phyloP scores from a whole-genome alignment of 139 green algal species.

The Diplosphaera chodatii region DNA sequence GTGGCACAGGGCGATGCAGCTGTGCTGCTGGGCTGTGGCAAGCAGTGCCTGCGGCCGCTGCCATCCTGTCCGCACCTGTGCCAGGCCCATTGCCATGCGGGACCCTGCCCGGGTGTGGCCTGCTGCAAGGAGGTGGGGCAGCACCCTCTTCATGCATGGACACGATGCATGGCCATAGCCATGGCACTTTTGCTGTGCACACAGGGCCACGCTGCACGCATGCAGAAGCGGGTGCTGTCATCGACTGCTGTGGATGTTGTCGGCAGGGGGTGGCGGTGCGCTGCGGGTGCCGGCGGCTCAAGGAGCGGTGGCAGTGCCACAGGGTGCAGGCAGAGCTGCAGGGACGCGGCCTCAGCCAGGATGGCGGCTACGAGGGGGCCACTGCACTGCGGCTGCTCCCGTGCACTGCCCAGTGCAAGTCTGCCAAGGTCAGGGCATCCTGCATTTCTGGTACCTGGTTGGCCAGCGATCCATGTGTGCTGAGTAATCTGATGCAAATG shows the following conservation, averaged over 20 bases:
- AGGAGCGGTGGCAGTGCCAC: slow-evolving; percentile 50
- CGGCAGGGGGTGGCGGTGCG: slow-evolving; percentile 52
- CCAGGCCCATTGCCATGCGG: slow-evolving; percentile 44
- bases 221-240: too few species aligned
- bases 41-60: slow-evolving; percentile 52
- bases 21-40: slow-evolving; percentile 39
- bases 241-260: background rate
- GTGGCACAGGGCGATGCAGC: background rate
- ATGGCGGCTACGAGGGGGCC: slow-evolving; percentile 23
- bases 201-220: too few species aligned
- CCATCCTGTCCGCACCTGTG: slow-evolving; percentile 57
- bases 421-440: background rate
- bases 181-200: too few species aligned
- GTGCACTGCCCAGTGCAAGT: slow-evolving; percentile 46
- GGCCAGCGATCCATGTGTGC: background rate
- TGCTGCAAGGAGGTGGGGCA: slow-evolving; percentile 20
- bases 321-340: background rate
- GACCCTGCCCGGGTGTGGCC: slow-evolving; percentile 38
- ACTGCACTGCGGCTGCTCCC: slow-evolving; percentile 43
- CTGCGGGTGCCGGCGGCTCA: slow-evolving; percentile 57
- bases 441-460: background rate
- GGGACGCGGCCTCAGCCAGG: background rate
- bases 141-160: too few species aligned
- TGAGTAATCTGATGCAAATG: background rate
- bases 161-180: too few species aligned